These are phyloP conservation scores for Skeletonema marinoi DNA, from an alignment of 108 stramenopile species.

Conservation along the genomic window DNA sequence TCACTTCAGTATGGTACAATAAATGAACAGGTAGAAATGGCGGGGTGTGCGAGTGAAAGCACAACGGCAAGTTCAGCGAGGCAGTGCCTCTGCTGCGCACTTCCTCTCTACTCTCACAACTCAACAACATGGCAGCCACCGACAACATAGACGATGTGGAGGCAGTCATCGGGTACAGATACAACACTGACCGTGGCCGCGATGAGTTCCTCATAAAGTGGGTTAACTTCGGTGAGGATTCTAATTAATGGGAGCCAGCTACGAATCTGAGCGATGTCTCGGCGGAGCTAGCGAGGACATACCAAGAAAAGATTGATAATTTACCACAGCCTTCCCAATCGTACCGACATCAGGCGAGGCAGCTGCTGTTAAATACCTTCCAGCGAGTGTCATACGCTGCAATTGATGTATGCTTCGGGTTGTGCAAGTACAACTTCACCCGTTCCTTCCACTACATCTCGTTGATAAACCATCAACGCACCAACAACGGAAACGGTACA, in stretches of 20 bases:
- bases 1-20: no score
- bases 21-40: no score
- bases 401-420: not conserved
- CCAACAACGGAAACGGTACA: not conserved
- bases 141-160: not conserved
- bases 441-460: not conserved
- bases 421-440: conserved; percentile 2
- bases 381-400: conserved; percentile 2
- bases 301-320: not conserved
- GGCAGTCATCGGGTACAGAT: not conserved
- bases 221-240: not conserved
- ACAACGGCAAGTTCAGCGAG: no score
- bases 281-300: not conserved
- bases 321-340: not conserved
- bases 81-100: not conserved
- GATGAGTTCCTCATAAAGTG: not conserved
- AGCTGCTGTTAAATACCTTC: conserved; percentile 12
- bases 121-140: not conserved
- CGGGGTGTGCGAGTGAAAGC: no score
- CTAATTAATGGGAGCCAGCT: not conserved
- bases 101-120: not conserved
- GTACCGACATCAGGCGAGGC: conserved; percentile 9
- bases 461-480: not conserved
- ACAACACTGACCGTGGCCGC: not conserved
- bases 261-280: not conserved